Conservation (phyloP, 306 rosid genomes). For the Quercus parvula region DNA sequence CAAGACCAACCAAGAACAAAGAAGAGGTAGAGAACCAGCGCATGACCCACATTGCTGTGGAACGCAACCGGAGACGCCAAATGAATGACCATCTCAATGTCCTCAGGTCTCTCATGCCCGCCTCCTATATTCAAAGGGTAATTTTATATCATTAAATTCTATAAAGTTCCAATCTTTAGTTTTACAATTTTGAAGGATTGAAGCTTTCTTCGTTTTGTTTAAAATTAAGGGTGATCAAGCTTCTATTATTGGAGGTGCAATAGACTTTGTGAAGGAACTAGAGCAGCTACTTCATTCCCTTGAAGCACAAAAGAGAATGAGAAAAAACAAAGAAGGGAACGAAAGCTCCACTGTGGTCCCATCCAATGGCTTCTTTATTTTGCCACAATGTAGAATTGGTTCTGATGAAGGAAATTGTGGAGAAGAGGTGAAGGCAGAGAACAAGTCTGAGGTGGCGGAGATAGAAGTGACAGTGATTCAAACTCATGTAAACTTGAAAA, state of each 20-base stretch:
- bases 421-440: slow-evolving; percentile 56
- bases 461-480: slow-evolving; percentile 77
- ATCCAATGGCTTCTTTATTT: slow-evolving; percentile 28
- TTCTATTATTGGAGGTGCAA: slow-evolving; percentile 92
- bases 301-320: slow-evolving; percentile 62
- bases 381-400: slow-evolving; percentile 35
- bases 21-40: slow-evolving; percentile 94
- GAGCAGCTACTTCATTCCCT: slow-evolving; percentile 80
- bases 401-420: slow-evolving; percentile 33
- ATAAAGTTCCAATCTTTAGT: not conserved
- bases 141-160: not conserved
- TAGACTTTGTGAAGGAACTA: slow-evolving; percentile 90
- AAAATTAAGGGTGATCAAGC: slow-evolving; percentile 88
- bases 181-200: not conserved
- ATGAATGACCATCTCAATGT: slow-evolving; percentile 95
- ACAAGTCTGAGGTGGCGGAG: slow-evolving; percentile 64
- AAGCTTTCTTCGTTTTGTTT: not conserved
- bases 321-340: slow-evolving; percentile 36
- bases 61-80: slow-evolving; percentile 86
- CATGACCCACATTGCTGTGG: slow-evolving; percentile 96
- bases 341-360: slow-evolving; percentile 16
- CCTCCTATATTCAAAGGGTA: slow-evolving; percentile 82
- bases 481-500: slow-evolving; percentile 87
- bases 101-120: slow-evolving; percentile 85
- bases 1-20: slow-evolving; percentile 67